Evolutionary conservation across 306 rosid genomes (phyloP), one percentile per base, ranked within the genome.

Genomic region (Styphnolobium japonicum): DNA sequence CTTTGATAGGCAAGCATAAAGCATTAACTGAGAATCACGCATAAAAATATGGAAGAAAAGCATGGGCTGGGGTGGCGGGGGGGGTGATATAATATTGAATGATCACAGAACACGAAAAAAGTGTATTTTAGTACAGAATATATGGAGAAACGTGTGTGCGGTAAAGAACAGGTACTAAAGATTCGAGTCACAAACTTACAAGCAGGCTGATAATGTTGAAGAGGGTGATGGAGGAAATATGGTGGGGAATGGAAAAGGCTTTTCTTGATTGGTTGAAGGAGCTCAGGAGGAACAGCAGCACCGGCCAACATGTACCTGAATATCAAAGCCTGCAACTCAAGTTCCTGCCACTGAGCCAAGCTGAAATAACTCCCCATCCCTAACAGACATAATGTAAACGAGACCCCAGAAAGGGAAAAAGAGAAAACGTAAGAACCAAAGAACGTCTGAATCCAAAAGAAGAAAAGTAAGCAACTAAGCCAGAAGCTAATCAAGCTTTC

Each of bases 341-440:
- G 99, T 36, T 96, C 99, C 64, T 96, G 97, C 98, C 93, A 90
- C 86, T 96, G 99, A 22, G 89, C 86, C 80, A 89, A 52, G 80
- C 93, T 96, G 87, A 96, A 96, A 78, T 53, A 89, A 82, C 93
- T 90, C 65, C 91, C 92, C 92, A 89, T 90, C 72, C 86, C 98
- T 95, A 72, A n/a, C 9, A 82, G 23, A 1, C 2, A 51, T 10
- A 40, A 53, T 18, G 48, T 6, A 80, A 48, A 40, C 22, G 7
- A 46, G 22, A 12, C 8, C n/a, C 15, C 51, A 63, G 7, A 71
- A 64, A 36, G 7, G 25, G 31, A 39, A 42, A 62, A 27, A 73
- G 51, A 61, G 14, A 27, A 23, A 45, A 46, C 2, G 45, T 39
- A 27, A 75, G 49, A 51, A 48, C 12, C 67, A 73, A 11, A 58